Evolutionary conservation across 768 basidiomycete genomes (phyloP).

Genomic region (Leccinum longicurvipes): DNA sequence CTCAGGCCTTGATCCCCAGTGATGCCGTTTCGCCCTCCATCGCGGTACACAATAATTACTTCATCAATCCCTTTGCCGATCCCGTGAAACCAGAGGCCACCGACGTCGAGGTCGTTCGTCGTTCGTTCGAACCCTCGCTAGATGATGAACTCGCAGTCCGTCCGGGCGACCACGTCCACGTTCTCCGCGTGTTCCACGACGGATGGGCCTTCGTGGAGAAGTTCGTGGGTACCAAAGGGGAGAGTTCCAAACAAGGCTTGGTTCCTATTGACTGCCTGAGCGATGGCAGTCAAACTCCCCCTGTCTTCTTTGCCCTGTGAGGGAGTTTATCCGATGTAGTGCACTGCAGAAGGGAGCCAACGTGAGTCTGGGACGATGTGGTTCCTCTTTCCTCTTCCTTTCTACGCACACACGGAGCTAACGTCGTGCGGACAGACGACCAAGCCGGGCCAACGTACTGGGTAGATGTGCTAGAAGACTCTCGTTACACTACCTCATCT

Average conservation of each 20-base stretch:
- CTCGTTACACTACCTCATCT: background rate
- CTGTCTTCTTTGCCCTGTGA: constrained; percentile 41
- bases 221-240: constrained; percentile 10
- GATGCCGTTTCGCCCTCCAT: background rate
- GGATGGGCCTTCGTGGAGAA: constrained; percentile 69
- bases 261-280: constrained; percentile 73
- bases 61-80: constrained; percentile 36
- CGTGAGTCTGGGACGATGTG: constrained; percentile 2
- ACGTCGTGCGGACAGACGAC: background rate
- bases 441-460: background rate
- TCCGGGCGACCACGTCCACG: constrained; percentile 49
- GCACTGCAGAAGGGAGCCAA: background rate
- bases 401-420: background rate
- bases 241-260: constrained; percentile 39
- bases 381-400: background rate
- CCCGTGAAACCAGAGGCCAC: constrained; percentile 32
- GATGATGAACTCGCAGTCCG: constrained; percentile 57
- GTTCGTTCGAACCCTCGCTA: constrained; percentile 55
- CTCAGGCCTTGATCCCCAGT: background rate
- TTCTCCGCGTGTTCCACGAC: constrained; percentile 59
- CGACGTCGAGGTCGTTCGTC: constrained; percentile 46
- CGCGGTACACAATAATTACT: constrained; percentile 9
- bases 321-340: background rate
- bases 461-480: background rate
- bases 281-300: constrained; percentile 42